Conservation (phyloP, 768 basidiomycete genomes). For the Auricularia auricula-judae region DNA sequence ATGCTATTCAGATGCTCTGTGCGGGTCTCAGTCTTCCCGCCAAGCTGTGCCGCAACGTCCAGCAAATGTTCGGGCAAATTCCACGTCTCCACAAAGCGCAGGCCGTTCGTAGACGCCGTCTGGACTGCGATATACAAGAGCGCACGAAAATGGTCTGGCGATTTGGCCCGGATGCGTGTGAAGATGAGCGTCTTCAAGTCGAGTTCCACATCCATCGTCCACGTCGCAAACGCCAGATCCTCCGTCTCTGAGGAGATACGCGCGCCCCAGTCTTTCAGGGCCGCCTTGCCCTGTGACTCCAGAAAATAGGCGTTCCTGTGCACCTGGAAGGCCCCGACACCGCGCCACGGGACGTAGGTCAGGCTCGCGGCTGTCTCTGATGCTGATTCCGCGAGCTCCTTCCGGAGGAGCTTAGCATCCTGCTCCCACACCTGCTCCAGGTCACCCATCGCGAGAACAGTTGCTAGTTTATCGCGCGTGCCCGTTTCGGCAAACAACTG, state of each 20-base stretch:
- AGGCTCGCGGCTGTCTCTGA: slow-evolving; percentile 18
- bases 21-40: slow-evolving; percentile 9
- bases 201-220: not conserved
- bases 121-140: too few species aligned
- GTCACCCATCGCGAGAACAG: slow-evolving; percentile 28
- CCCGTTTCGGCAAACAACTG: not conserved
- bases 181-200: too few species aligned
- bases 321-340: slow-evolving; percentile 34
- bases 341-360: slow-evolving; percentile 32
- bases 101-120: slow-evolving; percentile 13
- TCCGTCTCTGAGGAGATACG: too few species aligned
- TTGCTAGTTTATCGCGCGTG: not conserved
- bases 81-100: slow-evolving; percentile 12
- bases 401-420: slow-evolving; percentile 28
- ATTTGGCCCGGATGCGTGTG: too few species aligned
- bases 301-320: slow-evolving; percentile 8
- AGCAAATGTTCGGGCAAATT: too few species aligned
- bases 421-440: slow-evolving; percentile 27
- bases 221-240: too few species aligned
- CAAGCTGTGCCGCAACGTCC: slow-evolving; percentile 10
- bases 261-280: too few species aligned
- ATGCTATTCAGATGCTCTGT: too few species aligned
- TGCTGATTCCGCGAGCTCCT: slow-evolving; percentile 5
- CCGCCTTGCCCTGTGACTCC: not conserved
- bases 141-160: too few species aligned